phyloP scores from a whole-genome alignment of 1,139 yeast species.

The Pichia sp. region DNA sequence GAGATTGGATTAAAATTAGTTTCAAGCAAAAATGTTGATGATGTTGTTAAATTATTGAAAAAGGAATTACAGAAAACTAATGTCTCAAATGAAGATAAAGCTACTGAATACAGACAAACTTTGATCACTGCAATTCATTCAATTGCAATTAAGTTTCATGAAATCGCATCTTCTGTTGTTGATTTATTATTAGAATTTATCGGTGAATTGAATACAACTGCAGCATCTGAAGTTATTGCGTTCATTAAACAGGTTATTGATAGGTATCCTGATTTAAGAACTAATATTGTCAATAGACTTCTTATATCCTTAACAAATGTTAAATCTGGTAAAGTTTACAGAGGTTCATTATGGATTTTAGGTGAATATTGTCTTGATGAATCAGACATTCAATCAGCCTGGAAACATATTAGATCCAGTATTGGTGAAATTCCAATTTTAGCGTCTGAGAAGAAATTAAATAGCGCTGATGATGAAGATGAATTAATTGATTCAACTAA shows the following conservation, averaged over 20 bases:
- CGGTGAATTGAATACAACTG: conserved; percentile 68
- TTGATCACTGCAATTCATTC: conserved; percentile 85
- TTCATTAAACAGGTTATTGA: conserved; percentile 94
- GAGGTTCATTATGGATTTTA: conserved; percentile 92
- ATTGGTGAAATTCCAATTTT: conserved; percentile 91
- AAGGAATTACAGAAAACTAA: conserved; percentile 81
- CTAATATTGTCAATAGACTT: conserved; percentile 59
- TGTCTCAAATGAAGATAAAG: conserved; percentile 66
- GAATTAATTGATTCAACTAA: conserved; percentile 28
- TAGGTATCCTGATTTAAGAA: conserved; percentile 77
- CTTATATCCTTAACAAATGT: conserved; percentile 58
- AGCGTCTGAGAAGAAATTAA: conserved; percentile 56
- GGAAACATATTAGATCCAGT: conserved; percentile 79
- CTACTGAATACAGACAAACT: conserved; percentile 81
- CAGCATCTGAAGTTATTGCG: conserved; percentile 77
- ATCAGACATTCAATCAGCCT: conserved; percentile 69
- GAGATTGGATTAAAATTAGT: conserved; percentile 76
- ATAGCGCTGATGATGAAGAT: conserved; percentile 29
- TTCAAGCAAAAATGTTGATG: conserved; percentile 87
- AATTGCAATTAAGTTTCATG: conserved; percentile 82
- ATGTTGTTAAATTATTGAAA: conserved; percentile 83
- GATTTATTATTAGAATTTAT: conserved; percentile 83
- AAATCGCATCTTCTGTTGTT: conserved; percentile 88
- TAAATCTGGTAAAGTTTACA: conserved; percentile 83
- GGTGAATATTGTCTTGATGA: conserved; percentile 86